These are phyloP conservation scores for Oryza glumipatula DNA, from an alignment of 176 grass and related monocot species.

Conservation along the genomic window DNA sequence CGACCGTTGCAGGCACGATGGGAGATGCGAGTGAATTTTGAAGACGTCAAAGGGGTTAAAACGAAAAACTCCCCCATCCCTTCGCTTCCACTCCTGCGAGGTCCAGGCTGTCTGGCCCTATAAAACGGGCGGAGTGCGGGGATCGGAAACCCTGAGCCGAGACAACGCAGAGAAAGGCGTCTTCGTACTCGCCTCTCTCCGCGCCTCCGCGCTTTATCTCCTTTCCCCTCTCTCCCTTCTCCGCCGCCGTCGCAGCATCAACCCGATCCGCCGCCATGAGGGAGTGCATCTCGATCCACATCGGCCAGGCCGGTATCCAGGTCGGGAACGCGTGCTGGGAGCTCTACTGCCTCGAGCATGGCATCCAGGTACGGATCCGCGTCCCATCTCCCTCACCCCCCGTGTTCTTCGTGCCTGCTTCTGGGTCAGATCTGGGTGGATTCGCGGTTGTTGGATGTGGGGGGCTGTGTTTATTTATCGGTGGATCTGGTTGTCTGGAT, in stretches of 20 bases:
- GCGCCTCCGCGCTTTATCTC: conserved; percentile 37
- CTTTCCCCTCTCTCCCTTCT: neutral
- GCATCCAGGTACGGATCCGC: conserved; percentile 63
- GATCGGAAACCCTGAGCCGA: conserved; percentile 30
- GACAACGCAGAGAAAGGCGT: conserved; percentile 60
- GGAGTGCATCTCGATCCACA: conserved; percentile 91
- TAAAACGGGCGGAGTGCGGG: neutral
- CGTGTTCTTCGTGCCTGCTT: too few relatives aligned
- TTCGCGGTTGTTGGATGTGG: neutral
- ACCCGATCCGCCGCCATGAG: conserved; percentile 55
- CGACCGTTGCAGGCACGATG: neutral
- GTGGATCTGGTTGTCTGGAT: conserved; percentile 9
- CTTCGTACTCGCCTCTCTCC: conserved; percentile 78
- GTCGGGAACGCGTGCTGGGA: conserved; percentile 90
- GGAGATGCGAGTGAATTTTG: neutral
- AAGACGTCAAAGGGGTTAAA: rapidly evolving
- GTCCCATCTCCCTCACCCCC: neutral
- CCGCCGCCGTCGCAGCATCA: neutral
- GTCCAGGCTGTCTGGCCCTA: conserved; percentile 23
- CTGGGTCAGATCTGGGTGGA: neutral
- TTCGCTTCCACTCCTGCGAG: conserved; percentile 27
- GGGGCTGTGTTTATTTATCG: neutral
- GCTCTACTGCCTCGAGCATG: conserved; percentile 92
- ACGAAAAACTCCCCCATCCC: conserved; percentile 1
- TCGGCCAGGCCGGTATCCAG: conserved; percentile 88